Evolutionary conservation across 2,329 filamentous ascomycete genomes (phyloP).

Genomic region (Setomelanomma holmii): DNA sequence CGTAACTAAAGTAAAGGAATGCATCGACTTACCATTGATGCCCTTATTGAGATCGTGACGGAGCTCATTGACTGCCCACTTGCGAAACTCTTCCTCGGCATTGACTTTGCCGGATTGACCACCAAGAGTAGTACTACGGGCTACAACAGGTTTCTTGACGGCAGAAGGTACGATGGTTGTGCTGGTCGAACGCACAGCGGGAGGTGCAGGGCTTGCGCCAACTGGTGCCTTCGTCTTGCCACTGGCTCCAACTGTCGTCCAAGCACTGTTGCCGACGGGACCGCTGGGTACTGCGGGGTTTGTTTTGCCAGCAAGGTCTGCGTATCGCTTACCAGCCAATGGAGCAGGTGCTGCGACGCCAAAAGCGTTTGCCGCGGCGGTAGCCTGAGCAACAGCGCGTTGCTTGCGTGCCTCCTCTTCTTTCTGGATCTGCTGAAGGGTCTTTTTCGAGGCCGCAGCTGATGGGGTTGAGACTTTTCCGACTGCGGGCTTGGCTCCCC

Average conservation of each 20-base stretch:
- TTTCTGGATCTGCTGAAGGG: slow-evolving; percentile 92
- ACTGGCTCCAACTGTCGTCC: slow-evolving; percentile 94
- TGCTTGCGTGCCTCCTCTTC: slow-evolving; percentile 93
- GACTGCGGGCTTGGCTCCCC: slow-evolving; percentile 64
- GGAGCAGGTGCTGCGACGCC: slow-evolving; percentile 53
- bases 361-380: slow-evolving; percentile 54
- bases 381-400: slow-evolving; percentile 64
- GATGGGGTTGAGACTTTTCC: slow-evolving; percentile 57
- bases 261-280: slow-evolving; percentile 65
- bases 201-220: slow-evolving; percentile 60
- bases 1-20: not conserved
- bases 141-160: slow-evolving; percentile 62
- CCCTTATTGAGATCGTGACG: slow-evolving; percentile 73
- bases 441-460: slow-evolving; percentile 73
- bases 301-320: slow-evolving; percentile 87
- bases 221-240: slow-evolving; percentile 85
- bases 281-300: slow-evolving; percentile 54
- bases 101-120: slow-evolving; percentile 57
- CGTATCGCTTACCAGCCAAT: slow-evolving; percentile 81
- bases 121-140: slow-evolving; percentile 56
- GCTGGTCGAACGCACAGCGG: slow-evolving; percentile 57
- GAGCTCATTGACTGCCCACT: slow-evolving; percentile 86
- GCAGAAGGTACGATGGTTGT: slow-evolving; percentile 51
- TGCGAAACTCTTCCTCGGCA: slow-evolving; percentile 90
- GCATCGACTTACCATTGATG: slow-evolving; percentile 67